Percentiles rank a stretch among this genome's conserved stretches.
phyloP scores from a whole-genome alignment of 192 early-diverging fungal genomes.

The Rhizoclosmatium sp. region DNA sequence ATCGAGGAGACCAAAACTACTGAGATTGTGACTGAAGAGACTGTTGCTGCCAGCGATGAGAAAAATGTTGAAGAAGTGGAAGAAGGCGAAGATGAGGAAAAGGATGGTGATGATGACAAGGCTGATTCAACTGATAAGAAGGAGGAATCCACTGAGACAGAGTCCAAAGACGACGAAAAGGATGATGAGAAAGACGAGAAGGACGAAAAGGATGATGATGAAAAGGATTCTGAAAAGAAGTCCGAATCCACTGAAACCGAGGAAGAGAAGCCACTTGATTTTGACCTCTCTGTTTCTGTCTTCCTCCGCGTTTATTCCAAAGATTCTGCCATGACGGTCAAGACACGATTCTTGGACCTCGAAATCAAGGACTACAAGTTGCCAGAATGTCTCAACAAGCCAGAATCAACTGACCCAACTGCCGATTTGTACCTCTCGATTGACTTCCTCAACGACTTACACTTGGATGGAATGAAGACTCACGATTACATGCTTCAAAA shows the following conservation, averaged over 20 bases:
- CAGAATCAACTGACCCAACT: constrained; percentile 14
- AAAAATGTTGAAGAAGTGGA: no score
- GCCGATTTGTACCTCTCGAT: constrained; percentile 24
- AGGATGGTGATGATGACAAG: background rate
- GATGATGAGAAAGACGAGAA: background rate
- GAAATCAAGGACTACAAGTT: background rate
- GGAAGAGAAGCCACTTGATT: background rate
- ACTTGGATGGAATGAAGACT: background rate
- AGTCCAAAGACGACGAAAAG: background rate
- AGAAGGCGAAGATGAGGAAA: no score
- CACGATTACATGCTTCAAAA: background rate
- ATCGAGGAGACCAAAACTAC: no score
- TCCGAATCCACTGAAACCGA: background rate
- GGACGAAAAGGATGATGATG: background rate
- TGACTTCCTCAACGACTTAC: background rate
- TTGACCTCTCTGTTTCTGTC: background rate
- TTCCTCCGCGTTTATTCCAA: constrained; percentile 26
- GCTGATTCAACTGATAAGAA: background rate
- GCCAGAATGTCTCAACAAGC: background rate
- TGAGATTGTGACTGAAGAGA: no score
- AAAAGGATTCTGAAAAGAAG: background rate
- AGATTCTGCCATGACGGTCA: constrained; percentile 4
- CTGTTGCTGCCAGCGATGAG: no score
- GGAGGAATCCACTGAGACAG: background rate
- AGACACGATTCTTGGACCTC: background rate